phyloP scores from a whole-genome alignment of 1,284 basidiomycete genomes.

The Sporisorium reilianum region DNA sequence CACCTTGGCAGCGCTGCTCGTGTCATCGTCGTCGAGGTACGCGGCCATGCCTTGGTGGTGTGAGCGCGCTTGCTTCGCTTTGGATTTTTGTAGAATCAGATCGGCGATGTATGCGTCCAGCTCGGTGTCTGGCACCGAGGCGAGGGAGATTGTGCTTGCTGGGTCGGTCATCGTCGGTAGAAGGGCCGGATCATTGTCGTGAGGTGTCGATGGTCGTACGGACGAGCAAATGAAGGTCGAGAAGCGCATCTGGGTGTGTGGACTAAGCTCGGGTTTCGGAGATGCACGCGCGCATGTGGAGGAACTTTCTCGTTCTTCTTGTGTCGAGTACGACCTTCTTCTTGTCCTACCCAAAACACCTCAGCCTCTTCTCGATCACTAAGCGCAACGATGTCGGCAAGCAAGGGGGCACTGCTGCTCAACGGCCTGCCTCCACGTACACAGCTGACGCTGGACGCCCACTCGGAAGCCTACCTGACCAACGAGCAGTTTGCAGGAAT shows the following conservation, averaged over 20 bases:
- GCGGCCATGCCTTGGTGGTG: slow-evolving; percentile 5
- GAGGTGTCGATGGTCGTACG: not conserved
- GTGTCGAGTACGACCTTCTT: not conserved
- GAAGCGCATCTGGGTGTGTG: not conserved
- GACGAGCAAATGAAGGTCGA: not conserved
- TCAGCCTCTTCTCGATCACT: not conserved
- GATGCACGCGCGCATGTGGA: no score
- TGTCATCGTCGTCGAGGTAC: slow-evolving; percentile 9
- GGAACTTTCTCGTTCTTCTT: not conserved
- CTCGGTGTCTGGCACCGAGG: slow-evolving; percentile 24
- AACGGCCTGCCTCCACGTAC: slow-evolving; percentile 28
- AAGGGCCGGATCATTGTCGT: not conserved
- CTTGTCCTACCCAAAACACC: not conserved
- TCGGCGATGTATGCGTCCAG: slow-evolving; percentile 51
- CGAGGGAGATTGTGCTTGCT: slow-evolving; percentile 7
- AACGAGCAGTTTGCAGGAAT: slow-evolving; percentile 40
- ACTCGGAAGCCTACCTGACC: slow-evolving; percentile 30
- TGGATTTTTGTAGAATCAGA: slow-evolving; percentile 36
- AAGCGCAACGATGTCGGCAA: not conserved
- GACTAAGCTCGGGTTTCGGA: no score
- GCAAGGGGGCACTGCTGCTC: slow-evolving; percentile 18
- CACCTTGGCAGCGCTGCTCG: slow-evolving; percentile 1
- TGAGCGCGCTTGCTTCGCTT: slow-evolving; percentile 4
- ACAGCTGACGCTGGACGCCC: slow-evolving; percentile 32
- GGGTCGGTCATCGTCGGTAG: not conserved